These are phyloP conservation scores for Colletotrichum salicis DNA, from an alignment of 2,329 filamentous ascomycete genomes.

Conservation along the genomic window DNA sequence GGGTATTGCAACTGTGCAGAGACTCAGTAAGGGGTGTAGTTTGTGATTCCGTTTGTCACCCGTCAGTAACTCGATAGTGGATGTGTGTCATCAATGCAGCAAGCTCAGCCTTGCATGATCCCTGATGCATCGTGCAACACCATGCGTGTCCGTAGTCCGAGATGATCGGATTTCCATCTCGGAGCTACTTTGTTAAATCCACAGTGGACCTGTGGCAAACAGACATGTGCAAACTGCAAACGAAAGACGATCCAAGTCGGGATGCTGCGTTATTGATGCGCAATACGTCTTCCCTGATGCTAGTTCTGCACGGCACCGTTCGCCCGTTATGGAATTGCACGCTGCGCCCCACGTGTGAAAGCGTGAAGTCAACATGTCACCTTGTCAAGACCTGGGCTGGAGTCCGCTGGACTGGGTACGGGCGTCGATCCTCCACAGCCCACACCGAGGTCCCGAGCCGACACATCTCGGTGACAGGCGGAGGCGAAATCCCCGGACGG, in stretches of 20 bases:
- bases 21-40: too few relatives aligned
- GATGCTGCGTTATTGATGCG: constrained; percentile 14
- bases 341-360: constrained; percentile 14
- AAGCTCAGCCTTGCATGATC: not conserved
- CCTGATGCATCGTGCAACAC: not conserved
- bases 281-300: not conserved
- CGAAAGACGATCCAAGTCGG: not conserved
- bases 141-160: not conserved
- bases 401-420: constrained; percentile 7
- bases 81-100: not conserved
- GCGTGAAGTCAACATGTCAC: not conserved
- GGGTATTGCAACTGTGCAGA: not conserved
- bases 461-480: constrained; percentile 30
- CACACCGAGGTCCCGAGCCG: constrained; percentile 32
- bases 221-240: not conserved
- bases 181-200: constrained; percentile 9
- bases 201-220: not conserved
- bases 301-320: not conserved
- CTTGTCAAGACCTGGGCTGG: not conserved
- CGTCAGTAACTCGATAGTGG: too few relatives aligned
- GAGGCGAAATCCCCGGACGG: constrained; percentile 4
- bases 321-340: not conserved
- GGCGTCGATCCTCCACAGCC: constrained; percentile 34
- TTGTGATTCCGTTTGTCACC: not conserved
- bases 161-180: constrained; percentile 5